Conservation (phyloP, 768 basidiomycete species). For the Termitomyces sp. region DNA sequence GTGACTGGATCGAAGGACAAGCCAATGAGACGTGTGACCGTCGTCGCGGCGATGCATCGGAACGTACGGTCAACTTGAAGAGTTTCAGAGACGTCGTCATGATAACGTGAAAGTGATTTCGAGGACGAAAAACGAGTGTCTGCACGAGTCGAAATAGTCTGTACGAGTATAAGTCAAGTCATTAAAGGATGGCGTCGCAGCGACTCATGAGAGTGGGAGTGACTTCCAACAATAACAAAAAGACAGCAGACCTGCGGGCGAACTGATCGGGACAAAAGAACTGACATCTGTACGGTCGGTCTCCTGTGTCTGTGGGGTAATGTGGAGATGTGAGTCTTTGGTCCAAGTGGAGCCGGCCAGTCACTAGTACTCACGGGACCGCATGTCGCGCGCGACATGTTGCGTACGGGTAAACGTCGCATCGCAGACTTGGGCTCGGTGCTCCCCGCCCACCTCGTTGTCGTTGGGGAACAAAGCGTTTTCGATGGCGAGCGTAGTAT, state of each 20-base stretch:
- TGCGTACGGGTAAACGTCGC: constrained; percentile 85
- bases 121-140: too few species aligned
- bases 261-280: constrained; percentile 88
- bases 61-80: too few species aligned
- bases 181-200: not conserved
- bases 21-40: too few species aligned
- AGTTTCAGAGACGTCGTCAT: too few species aligned
- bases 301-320: constrained; percentile 90
- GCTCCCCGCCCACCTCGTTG: constrained; percentile 64
- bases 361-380: constrained; percentile 20
- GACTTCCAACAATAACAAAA: not conserved
- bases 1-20: too few species aligned
- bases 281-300: constrained; percentile 84
- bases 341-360: not conserved
- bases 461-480: not conserved
- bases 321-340: constrained; percentile 18
- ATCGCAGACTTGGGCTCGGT: constrained; percentile 82
- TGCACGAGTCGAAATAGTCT: too few species aligned
- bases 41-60: too few species aligned
- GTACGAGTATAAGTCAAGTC: not conserved
- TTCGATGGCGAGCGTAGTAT: constrained; percentile 2
- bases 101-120: too few species aligned
- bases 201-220: constrained; percentile 33
- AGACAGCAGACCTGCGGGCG: constrained; percentile 58
- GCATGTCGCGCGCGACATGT: constrained; percentile 86